Evolutionary conservation across 495 filamentous ascomycete species (phyloP).

Genomic region (Bacidia rubella): DNA sequence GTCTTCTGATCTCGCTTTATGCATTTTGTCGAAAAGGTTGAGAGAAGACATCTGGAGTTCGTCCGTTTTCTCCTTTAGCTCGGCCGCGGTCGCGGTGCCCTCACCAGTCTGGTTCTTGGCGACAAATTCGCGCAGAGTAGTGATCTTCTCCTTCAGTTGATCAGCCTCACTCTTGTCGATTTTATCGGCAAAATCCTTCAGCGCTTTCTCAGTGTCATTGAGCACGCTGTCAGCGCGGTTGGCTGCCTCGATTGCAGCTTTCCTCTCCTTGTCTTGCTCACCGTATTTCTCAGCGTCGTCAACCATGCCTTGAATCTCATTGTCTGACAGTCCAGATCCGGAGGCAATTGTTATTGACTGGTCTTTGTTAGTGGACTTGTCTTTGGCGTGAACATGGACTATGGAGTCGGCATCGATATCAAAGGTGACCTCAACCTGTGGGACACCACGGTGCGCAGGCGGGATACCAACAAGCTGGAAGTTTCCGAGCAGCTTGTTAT

Average conservation of each 20-base stretch:
- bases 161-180: constrained; percentile 95
- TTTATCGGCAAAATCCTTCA: constrained; percentile 90
- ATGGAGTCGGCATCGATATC: constrained; percentile 99
- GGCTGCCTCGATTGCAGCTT: constrained; percentile 82
- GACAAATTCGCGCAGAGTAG: constrained; percentile 74
- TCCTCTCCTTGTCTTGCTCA: constrained; percentile 92
- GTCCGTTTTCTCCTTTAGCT: constrained; percentile 96
- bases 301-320: constrained; percentile 93
- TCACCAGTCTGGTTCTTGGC: constrained; percentile 92
- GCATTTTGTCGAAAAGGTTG: constrained; percentile 99
- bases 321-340: constrained; percentile 89
- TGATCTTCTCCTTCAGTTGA: constrained; percentile 86
- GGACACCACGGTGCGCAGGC: constrained; percentile 92
- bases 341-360: constrained; percentile 99
- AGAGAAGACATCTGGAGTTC: constrained; percentile 92
- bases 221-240: constrained; percentile 94
- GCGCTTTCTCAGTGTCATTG: constrained; percentile 96
- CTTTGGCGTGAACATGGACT: constrained; percentile 96
- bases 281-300: constrained; percentile 94
- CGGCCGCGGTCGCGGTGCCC: constrained; percentile 64
- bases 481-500: constrained; percentile 99
- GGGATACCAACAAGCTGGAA: constrained; percentile 99
- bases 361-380: constrained; percentile 99
- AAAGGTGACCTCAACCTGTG: constrained; percentile 97
- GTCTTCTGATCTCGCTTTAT: constrained; percentile 79